Percentiles rank a stretch among this genome's conserved stretches.
Evolutionary conservation across 2,329 filamentous ascomycete species (phyloP).

Genomic region (Hymenoscyphus scutula): DNA sequence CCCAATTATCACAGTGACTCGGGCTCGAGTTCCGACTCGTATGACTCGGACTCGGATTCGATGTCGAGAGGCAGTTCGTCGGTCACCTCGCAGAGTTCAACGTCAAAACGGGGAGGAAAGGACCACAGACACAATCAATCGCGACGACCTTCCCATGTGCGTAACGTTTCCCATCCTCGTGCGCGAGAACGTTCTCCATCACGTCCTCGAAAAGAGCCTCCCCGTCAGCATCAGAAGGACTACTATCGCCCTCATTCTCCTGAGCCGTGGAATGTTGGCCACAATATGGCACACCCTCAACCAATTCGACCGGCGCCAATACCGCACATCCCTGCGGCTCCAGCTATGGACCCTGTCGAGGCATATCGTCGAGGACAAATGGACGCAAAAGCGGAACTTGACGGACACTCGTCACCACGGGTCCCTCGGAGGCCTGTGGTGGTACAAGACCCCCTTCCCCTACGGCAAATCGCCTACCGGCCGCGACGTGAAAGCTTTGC

Average conservation of each 20-base stretch:
- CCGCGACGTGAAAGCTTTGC: not conserved
- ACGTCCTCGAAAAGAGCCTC: not conserved
- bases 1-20: not conserved
- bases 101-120: not conserved
- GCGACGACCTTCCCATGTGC: not conserved
- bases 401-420: not conserved
- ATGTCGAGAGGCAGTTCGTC: not conserved
- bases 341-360: not conserved
- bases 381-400: not conserved
- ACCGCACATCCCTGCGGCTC: not conserved
- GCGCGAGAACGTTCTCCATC: not conserved
- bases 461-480: not conserved
- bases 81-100: not conserved
- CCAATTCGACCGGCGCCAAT: not conserved
- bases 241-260: not conserved
- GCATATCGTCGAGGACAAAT: not conserved
- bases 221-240: not conserved
- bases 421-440: not conserved
- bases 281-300: not conserved
- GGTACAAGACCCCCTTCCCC: not conserved
- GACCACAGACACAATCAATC: not conserved
- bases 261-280: not conserved
- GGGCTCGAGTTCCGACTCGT: slow-evolving; percentile 7
- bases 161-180: not conserved
- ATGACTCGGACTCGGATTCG: not conserved